These are phyloP conservation scores for Colletotrichum sp. DNA, from an alignment of 2,329 filamentous ascomycete genomes.

Conservation along the genomic window DNA sequence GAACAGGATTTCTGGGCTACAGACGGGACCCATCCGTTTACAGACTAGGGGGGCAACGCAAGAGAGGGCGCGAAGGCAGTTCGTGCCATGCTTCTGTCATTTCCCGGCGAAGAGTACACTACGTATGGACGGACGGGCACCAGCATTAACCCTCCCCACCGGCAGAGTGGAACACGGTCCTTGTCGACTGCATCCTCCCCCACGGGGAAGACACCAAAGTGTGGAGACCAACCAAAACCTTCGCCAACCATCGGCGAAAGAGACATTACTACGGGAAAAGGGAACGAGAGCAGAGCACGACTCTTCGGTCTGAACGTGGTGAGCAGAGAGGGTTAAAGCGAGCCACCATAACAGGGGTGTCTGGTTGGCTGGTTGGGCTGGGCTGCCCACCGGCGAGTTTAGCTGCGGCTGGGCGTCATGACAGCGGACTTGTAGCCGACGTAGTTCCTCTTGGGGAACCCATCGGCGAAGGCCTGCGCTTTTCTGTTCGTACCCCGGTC, in stretches of 20 bases:
- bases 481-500: background rate
- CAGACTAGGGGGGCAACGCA: background rate
- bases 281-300: background rate
- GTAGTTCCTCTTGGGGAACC: conserved; percentile 2
- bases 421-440: background rate
- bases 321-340: conserved; percentile 1
- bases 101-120: background rate
- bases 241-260: background rate
- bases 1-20: conserved; percentile 3
- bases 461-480: conserved; percentile 4
- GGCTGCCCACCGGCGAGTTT: background rate
- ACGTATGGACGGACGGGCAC: background rate
- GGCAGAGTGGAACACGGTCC: background rate
- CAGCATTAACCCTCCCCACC: background rate
- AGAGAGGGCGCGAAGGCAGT: background rate
- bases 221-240: background rate
- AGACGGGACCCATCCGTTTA: conserved; percentile 1
- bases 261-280: background rate
- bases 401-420: background rate
- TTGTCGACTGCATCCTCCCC: background rate
- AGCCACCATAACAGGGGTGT: background rate
- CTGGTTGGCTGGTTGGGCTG: background rate
- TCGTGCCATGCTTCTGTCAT: background rate
- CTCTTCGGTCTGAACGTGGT: background rate
- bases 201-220: background rate